Base-by-base conservation (phyloP, 164 flowering plant species). In the Vitis amurensis region DNA sequence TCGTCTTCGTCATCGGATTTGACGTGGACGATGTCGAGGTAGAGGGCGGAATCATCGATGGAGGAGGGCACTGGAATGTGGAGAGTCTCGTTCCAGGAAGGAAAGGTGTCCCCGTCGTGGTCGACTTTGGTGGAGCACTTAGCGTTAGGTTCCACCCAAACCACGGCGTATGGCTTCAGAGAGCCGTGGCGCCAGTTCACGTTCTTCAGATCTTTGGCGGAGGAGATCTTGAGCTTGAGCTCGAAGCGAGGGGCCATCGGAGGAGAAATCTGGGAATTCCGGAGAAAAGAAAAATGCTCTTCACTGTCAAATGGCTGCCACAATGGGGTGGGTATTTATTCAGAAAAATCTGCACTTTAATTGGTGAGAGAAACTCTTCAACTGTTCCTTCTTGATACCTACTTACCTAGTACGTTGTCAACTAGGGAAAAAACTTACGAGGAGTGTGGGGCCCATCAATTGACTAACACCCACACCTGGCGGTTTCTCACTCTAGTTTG, bases 131-230 rank as follows among this genome's bases (percentile, higher is more conserved):
- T 91, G 71, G 94, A 74, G 83, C 69, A 75, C 68, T 92, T 91
- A 77, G 65, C 55, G 3, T 59, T 71, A n/a, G 91, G 88, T 63
- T 88, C 87, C 30, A 91, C 70, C 98, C 98, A 92, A 1, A 80
- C 81, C 67, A 91, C 93, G 80, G 83, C 96, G 84, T 91, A 92
- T 0, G 98, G 96, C 65, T 74, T 75, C 70, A 75, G 67, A 8
- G 64, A 64, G 73, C 96, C 97, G 84, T 88, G 58, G 14, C 91
- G 91, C 97, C 96, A 92, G 77, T 92, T 92, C 61, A 92, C 88
- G 79, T 92, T 92, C 73, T 92, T 92, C 61, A 91, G 81, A 76
- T 91, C 89, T 49, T 79, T 86, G 62, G 94, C 98, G 2, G 89
- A 86, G 68, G 76, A 55, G 61, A 92, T 30, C 13, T 80, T 89